Percentiles rank a stretch among this genome's conserved stretches.
Conservation (phyloP, 1,284 basidiomycete species). For the Coriolopsis trogii region DNA sequence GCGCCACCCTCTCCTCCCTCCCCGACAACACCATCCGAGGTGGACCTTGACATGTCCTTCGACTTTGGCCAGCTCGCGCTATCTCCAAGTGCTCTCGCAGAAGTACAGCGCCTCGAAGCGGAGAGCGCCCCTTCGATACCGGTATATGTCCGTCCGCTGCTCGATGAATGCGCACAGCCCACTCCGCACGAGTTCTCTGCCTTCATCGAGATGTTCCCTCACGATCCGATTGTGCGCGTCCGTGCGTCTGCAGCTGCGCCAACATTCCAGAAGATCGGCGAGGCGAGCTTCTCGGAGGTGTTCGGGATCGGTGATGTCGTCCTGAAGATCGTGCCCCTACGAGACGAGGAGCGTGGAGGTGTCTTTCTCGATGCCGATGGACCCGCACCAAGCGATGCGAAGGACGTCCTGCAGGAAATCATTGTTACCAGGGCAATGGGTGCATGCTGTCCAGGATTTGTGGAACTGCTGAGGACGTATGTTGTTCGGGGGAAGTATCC, state of each 20-base stretch:
- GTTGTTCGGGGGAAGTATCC: slow-evolving; percentile 89
- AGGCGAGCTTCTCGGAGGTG: slow-evolving; percentile 98
- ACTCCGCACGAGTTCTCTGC: slow-evolving; percentile 75
- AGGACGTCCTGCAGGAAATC: slow-evolving; percentile 87
- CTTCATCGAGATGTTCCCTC: slow-evolving; percentile 78
- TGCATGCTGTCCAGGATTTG: slow-evolving; percentile 73
- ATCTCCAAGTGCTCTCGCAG: slow-evolving; percentile 28
- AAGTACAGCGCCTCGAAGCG: slow-evolving; percentile 16
- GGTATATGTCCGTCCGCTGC: slow-evolving; percentile 57
- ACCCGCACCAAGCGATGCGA: slow-evolving; percentile 69
- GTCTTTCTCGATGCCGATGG: slow-evolving; percentile 55
- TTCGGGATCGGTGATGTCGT: slow-evolving; percentile 87
- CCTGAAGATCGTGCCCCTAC: slow-evolving; percentile 84
- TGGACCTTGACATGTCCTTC: slow-evolving; percentile 60
- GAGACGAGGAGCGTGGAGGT: slow-evolving; percentile 44
- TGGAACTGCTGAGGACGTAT: slow-evolving; percentile 78
- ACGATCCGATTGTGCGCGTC: slow-evolving; percentile 59
- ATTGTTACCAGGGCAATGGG: slow-evolving; percentile 83
- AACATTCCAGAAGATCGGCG: slow-evolving; percentile 84
- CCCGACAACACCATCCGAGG: slow-evolving; percentile 46
- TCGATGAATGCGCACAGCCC: slow-evolving; percentile 68
- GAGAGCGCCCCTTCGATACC: slow-evolving; percentile 28
- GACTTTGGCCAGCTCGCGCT: slow-evolving; percentile 57
- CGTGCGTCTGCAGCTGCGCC: not conserved
- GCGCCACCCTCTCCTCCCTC: slow-evolving; percentile 55